Evolutionary conservation across 257 asterid genomes (phyloP), one percentile per base, ranked within the genome.

Genomic region (Eustoma russellianum): DNA sequence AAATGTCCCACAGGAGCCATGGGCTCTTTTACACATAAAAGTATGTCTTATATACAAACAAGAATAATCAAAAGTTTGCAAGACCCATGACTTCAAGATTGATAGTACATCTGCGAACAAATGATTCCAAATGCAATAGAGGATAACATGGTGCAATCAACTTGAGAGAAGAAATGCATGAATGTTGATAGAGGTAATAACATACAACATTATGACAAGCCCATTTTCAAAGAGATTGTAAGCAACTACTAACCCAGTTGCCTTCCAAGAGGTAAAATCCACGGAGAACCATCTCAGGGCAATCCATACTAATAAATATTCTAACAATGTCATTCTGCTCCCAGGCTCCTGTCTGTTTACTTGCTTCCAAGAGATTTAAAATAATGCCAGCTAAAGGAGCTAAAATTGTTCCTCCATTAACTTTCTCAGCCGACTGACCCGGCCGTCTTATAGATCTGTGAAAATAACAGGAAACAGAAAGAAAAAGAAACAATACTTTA

Each of bases 311-410:
- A 18, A 86, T 93, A 72, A 90, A 83, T 56, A 77, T 59, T 50
- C 76, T 69, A 54, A 84, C 80, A 46, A 86, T 72, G 55, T 90
- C 96, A 69, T 81, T 81, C 69, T 67, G 78, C 55, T 70, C 62
- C 52, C 61, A 74, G 0, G 17, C 24, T 2, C 53, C 68, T 12
- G 56, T 57, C 48, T 63, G 82, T 66, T 63, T 66, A 50, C 68
- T 56, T 17, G 82, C 85, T 70, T 83, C 94, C 72, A 90, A 55
- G 62, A 90, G 69, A 75, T 90, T 90, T 28, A 78, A 72, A 56
- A 90, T 80, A 61, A 90, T 90, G 62, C 96, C 96, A 28, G 95
- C 92, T 15, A 90, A 85, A 13, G 98, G 98, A 50, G 94, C 94
- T 68, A 90, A 72, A 52, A 90, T 77, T 95, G 80, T 86, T 70